These are phyloP conservation scores for Rhodotorula graminis DNA, from an alignment of 768 basidiomycete genomes.

Conservation along the genomic window DNA sequence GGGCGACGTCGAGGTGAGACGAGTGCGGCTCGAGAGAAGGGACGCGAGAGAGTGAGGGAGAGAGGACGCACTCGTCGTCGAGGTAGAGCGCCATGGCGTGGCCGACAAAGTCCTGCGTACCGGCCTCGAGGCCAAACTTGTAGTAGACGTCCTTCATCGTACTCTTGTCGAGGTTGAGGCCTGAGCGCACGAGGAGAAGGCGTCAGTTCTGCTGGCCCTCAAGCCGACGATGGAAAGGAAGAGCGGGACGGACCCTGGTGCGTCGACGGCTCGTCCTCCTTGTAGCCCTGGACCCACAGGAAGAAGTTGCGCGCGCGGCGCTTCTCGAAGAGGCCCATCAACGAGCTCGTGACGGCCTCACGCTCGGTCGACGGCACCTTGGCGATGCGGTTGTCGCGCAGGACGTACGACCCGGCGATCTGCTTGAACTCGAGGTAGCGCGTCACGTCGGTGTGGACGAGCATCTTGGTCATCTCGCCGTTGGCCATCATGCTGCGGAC, in stretches of 20 bases:
- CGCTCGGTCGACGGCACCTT: conserved; percentile 97
- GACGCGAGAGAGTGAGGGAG: background rate
- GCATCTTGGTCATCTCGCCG: conserved; percentile 93
- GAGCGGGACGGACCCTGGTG: conserved; percentile 68
- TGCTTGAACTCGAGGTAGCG: conserved; percentile 99
- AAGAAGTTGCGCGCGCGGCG: conserved; percentile 97
- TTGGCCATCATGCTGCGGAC: conserved; percentile 72
- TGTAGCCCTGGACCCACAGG: conserved; percentile 90
- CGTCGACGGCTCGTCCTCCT: conserved; percentile 87
- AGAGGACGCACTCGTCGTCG: conserved; percentile 72
- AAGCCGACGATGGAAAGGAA: no score
- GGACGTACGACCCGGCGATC: conserved; percentile 96
- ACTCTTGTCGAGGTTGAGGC: conserved; percentile 79
- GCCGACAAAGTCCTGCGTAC: conserved; percentile 97
- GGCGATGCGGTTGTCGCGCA: conserved; percentile 90
- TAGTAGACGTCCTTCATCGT: conserved; percentile 92
- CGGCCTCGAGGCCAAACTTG: conserved; percentile 93
- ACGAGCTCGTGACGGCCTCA: conserved; percentile 87
- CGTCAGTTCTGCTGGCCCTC: no score
- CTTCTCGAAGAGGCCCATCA: conserved; percentile 99
- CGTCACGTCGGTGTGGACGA: conserved; percentile 97
- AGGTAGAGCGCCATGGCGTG: conserved; percentile 98
- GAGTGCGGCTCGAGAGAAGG: background rate
- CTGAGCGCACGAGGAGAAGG: conserved; percentile 49
- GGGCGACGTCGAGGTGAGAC: background rate